Evolutionary conservation across 2,329 filamentous ascomycete genomes (phyloP).

Genomic region (Gremmenia infestans): DNA sequence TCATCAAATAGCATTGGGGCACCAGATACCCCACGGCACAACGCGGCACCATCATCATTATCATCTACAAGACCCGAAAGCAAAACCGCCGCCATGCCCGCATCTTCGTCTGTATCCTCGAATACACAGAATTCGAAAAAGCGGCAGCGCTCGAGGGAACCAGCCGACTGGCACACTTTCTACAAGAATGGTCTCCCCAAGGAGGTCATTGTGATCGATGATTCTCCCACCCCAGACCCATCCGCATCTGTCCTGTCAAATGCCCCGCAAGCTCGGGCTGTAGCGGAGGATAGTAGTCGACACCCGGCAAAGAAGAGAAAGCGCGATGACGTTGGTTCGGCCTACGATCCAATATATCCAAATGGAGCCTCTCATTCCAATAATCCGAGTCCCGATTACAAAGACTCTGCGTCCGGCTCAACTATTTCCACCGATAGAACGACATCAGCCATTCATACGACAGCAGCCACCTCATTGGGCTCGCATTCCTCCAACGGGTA

Average conservation of each 20-base stretch:
- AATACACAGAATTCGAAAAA: conserved; percentile 33
- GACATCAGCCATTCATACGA: conserved; percentile 75
- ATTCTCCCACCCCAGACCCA: conserved; percentile 52
- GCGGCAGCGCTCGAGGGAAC: conserved; percentile 34
- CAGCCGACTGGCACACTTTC: conserved; percentile 71
- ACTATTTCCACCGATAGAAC: conserved; percentile 80
- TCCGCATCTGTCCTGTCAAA: conserved; percentile 38
- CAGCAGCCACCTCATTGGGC: conserved; percentile 80
- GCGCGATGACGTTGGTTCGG: conserved; percentile 47
- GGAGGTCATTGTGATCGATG: conserved; percentile 78
- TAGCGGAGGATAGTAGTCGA: conserved; percentile 37
- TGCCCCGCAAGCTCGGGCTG: conserved; percentile 20
- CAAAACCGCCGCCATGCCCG: conserved; percentile 33
- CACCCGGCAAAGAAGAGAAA: conserved; percentile 70
- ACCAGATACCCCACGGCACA: conserved; percentile 24
- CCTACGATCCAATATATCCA: conserved; percentile 69
- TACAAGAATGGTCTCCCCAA: conserved; percentile 80
- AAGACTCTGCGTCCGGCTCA: conserved; percentile 60
- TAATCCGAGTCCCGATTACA: conserved; percentile 65
- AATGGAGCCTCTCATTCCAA: conserved; percentile 63
- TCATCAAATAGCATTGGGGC: conserved; percentile 20
- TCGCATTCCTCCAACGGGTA: conserved; percentile 60
- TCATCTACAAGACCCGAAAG: conserved; percentile 20
- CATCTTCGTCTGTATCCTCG: conserved; percentile 28
- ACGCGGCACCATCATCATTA: conserved; percentile 8